Conservation (phyloP, 2,329 filamentous ascomycete species). For the Apiospora sp. region DNA sequence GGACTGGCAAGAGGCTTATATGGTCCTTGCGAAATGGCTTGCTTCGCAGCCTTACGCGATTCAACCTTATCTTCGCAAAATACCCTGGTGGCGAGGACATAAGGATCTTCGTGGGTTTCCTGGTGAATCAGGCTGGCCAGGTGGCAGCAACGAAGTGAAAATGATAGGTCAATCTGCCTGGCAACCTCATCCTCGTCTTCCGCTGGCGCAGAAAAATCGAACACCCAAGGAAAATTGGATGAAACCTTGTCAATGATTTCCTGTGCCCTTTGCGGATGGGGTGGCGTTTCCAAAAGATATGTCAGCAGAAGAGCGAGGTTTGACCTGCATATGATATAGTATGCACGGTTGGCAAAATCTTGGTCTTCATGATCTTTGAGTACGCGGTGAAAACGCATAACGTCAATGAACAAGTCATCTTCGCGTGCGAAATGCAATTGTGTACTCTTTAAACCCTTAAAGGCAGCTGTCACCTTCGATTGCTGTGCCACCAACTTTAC, state of each 20-base stretch:
- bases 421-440: not conserved
- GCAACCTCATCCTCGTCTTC: conserved; percentile 22
- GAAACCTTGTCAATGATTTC: not conserved
- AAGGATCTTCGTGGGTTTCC: conserved; percentile 28
- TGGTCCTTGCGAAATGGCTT: conserved; percentile 24
- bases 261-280: not conserved
- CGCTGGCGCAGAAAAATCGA: conserved; percentile 23
- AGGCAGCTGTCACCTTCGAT: not conserved
- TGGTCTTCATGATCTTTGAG: not conserved
- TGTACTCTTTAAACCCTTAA: not conserved
- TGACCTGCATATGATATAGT: not conserved
- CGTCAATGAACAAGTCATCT: not conserved
- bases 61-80: conserved; percentile 34
- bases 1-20: conserved; percentile 29
- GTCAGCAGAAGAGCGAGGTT: not conserved
- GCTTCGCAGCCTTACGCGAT: conserved; percentile 18
- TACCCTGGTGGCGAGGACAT: conserved; percentile 33
- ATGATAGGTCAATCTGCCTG: conserved; percentile 32
- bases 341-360: not conserved
- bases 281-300: not conserved
- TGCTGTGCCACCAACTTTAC: not conserved
- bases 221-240: conserved; percentile 33
- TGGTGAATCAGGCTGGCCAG: conserved; percentile 33
- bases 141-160: conserved; percentile 35
- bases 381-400: not conserved